A percentile compares a stretch with the other conserved stretches of the same genome.
Evolutionary conservation across 2,329 filamentous ascomycete species (phyloP).

Genomic region (Phialocephala subalpina): DNA sequence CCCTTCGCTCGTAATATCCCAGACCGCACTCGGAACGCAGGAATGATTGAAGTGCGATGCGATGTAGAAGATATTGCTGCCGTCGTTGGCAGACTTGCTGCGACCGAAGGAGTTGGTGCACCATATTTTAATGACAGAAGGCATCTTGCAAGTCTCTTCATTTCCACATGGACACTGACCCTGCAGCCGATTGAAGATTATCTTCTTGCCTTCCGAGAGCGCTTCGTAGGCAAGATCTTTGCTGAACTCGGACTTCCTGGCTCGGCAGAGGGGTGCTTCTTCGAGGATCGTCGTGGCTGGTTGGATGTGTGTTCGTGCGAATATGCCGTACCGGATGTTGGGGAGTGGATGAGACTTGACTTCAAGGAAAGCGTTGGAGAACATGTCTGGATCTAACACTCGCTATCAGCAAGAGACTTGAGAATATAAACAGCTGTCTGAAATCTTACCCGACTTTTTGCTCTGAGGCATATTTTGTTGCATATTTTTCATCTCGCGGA

Average conservation of each 20-base stretch:
- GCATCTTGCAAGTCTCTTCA: not conserved
- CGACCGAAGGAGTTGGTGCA: not conserved
- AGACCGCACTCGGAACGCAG: not conserved
- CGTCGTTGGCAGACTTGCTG: not conserved
- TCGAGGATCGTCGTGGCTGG: not conserved
- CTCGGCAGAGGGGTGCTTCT: not conserved
- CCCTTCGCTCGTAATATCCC: not conserved
- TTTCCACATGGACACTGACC: not conserved
- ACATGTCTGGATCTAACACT: not conserved
- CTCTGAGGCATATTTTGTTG: not conserved
- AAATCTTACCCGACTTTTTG: not conserved
- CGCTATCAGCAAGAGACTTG: not conserved
- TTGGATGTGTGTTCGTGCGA: not conserved
- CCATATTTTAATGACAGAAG: not conserved
- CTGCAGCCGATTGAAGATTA: not conserved
- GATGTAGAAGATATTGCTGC: not conserved
- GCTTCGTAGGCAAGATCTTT: not conserved
- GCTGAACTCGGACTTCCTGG: not conserved
- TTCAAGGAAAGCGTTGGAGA: not conserved
- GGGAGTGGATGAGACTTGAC: not conserved
- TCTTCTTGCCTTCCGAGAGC: not conserved
- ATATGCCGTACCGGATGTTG: not conserved
- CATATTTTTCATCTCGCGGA: too few relatives aligned
- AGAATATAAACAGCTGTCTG: not conserved
- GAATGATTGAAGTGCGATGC: constrained; percentile 1